Evolutionary conservation across 176 grass and related monocot genomes (phyloP).

Genomic region (Aegilops speltoides): DNA sequence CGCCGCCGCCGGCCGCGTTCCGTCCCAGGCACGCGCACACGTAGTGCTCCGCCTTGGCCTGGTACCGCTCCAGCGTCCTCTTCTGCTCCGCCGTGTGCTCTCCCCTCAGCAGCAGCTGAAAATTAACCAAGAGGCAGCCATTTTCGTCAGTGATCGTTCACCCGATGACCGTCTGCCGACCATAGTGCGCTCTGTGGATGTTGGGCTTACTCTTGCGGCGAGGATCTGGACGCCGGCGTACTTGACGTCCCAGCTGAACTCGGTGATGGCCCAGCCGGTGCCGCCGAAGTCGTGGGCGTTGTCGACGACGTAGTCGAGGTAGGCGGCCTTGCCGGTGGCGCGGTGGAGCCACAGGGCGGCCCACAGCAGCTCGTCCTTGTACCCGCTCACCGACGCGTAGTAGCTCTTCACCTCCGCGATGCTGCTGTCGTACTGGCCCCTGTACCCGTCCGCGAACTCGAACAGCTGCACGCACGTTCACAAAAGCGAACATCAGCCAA

Average conservation of each 20-base stretch:
- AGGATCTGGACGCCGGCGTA: conserved; percentile 87
- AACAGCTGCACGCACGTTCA: conserved; percentile 45
- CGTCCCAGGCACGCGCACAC: conserved; percentile 64
- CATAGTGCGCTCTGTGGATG: background rate
- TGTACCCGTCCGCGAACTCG: conserved; percentile 80
- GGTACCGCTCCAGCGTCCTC: conserved; percentile 66
- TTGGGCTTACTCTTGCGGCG: conserved; percentile 49
- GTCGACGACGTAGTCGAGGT: conserved; percentile 71
- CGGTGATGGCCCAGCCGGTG: conserved; percentile 78
- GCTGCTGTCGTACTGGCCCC: conserved; percentile 73
- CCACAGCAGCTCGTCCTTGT: conserved; percentile 85
- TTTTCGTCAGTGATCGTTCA: background rate
- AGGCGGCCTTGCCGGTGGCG: conserved; percentile 48
- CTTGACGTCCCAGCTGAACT: conserved; percentile 96
- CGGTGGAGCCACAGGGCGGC: conserved; percentile 84
- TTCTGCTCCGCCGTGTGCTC: conserved; percentile 33
- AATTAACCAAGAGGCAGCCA: background rate
- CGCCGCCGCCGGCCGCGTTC: conserved; percentile 38
- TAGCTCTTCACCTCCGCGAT: conserved; percentile 88
- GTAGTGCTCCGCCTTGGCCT: conserved; percentile 73
- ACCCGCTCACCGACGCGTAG: conserved; percentile 82
- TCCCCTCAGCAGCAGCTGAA: conserved; percentile 54
- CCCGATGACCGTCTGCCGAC: background rate
- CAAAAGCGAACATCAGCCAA: background rate
- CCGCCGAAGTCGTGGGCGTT: conserved; percentile 64